phyloP scores from a whole-genome alignment of 2,329 filamentous ascomycete genomes.

The Claviceps sp. region DNA sequence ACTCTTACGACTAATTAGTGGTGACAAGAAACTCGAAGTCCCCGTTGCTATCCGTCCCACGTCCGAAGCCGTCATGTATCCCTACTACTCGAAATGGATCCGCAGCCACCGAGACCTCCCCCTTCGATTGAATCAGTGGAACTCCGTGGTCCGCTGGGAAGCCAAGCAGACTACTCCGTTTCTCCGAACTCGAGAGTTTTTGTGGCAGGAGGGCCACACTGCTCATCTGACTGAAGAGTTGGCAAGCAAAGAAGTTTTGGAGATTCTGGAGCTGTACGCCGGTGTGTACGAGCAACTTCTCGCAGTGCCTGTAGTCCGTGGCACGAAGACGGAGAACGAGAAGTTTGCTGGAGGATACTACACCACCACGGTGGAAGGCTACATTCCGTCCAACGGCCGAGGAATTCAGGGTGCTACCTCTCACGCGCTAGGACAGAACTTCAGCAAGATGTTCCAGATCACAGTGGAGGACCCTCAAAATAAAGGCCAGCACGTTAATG shows the following conservation, averaged over 20 bases:
- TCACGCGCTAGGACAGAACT: constrained; percentile 92
- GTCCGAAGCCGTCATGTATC: constrained; percentile 79
- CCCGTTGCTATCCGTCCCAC: constrained; percentile 56
- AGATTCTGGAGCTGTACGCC: constrained; percentile 90
- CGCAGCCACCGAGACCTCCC: constrained; percentile 91
- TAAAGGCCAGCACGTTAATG: constrained; percentile 66
- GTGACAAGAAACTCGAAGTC: constrained; percentile 83
- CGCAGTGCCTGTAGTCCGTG: constrained; percentile 87
- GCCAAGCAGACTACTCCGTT: constrained; percentile 87
- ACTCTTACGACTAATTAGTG: constrained; percentile 39
- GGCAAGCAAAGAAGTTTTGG: constrained; percentile 72
- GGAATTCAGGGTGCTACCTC: constrained; percentile 95
- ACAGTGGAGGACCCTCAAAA: constrained; percentile 84
- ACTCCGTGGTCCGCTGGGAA: constrained; percentile 86
- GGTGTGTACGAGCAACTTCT: constrained; percentile 87
- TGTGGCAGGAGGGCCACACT: constrained; percentile 94
- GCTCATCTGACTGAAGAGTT: constrained; percentile 76
- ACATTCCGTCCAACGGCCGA: constrained; percentile 88
- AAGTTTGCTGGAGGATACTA: constrained; percentile 96
- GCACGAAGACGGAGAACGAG: constrained; percentile 92
- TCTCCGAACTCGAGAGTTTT: constrained; percentile 82
- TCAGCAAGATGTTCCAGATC: constrained; percentile 98
- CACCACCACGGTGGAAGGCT: constrained; percentile 93
- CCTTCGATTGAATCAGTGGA: constrained; percentile 94
- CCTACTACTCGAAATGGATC: constrained; percentile 95